Conservation (phyloP, 805 yeast species). For the Yarrowia yakushimensis region DNA sequence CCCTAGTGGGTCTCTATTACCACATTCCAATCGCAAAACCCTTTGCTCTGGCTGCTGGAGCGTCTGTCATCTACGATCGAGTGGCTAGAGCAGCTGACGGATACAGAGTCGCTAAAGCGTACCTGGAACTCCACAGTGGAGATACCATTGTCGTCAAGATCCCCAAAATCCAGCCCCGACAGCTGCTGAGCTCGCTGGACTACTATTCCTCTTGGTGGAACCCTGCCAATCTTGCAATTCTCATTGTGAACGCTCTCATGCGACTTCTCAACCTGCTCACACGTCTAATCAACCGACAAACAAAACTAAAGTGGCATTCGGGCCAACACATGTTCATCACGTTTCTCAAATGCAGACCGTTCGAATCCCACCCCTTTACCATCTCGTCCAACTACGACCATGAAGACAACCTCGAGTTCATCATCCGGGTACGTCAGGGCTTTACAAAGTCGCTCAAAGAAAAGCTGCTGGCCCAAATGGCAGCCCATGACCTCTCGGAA, state of each 20-base stretch:
- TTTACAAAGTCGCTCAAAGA: conserved; percentile 32
- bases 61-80: conserved; percentile 31
- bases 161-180: neutral
- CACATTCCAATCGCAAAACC: conserved; percentile 31
- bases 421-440: conserved; percentile 36
- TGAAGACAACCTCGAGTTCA: conserved; percentile 32
- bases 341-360: conserved; percentile 27
- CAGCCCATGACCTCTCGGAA: neutral
- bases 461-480: neutral
- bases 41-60: conserved; percentile 30
- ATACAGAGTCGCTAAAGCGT: conserved; percentile 29
- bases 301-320: conserved; percentile 27
- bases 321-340: conserved; percentile 34
- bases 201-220: neutral
- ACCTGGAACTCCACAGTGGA: conserved; percentile 27
- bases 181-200: neutral
- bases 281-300: neutral
- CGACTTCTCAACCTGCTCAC: conserved; percentile 17
- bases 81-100: conserved; percentile 27
- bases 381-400: conserved; percentile 29
- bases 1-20: conserved; percentile 29
- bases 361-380: conserved; percentile 34
- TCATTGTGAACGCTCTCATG: neutral
- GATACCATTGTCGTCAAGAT: conserved; percentile 29
- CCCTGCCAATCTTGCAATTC: neutral